Percentiles rank a stretch among this genome's conserved stretches.
phyloP scores from a whole-genome alignment of 2,329 filamentous ascomycete genomes.

The Ramichloridium luteum region DNA sequence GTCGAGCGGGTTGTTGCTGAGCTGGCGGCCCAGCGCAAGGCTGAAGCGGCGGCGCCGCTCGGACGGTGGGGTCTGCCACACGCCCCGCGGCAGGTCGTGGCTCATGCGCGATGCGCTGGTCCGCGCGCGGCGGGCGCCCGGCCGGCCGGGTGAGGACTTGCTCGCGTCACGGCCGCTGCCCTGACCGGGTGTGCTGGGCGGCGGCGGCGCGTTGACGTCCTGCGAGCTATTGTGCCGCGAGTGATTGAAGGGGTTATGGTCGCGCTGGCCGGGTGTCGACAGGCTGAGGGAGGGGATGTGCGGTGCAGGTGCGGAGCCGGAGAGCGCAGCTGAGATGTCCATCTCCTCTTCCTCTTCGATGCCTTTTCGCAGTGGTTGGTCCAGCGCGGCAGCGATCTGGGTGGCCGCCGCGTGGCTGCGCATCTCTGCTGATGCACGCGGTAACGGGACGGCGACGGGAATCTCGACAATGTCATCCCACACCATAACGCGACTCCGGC shows the following conservation, averaged over 20 bases:
- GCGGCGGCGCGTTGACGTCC: conserved; percentile 19
- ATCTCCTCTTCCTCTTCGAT: conserved; percentile 63
- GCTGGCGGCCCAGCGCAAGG: conserved; percentile 21
- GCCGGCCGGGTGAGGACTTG: conserved; percentile 9
- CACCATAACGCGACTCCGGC: conserved; percentile 81
- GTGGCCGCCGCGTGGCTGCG: conserved; percentile 42
- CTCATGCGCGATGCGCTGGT: conserved; percentile 21
- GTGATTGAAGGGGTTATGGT: conserved; percentile 36
- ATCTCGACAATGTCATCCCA: conserved; percentile 98
- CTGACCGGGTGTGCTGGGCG: not conserved
- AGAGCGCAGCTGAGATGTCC: conserved; percentile 66
- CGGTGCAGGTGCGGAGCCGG: not conserved
- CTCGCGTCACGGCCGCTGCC: not conserved
- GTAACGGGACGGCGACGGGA: conserved; percentile 83
- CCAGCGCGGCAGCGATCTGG: conserved; percentile 9
- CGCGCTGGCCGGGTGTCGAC: conserved; percentile 14
- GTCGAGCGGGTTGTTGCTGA: conserved; percentile 6
- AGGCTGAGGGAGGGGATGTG: not conserved
- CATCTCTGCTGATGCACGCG: conserved; percentile 72
- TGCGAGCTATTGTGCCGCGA: conserved; percentile 34
- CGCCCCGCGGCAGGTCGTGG: conserved; percentile 14
- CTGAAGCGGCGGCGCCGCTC: conserved; percentile 35
- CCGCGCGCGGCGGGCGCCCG: conserved; percentile 12
- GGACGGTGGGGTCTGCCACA: conserved; percentile 20
- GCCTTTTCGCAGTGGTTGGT: conserved; percentile 10